A percentile compares a stretch with the other conserved stretches of the same genome.
Conservation (phyloP, 2,329 filamentous ascomycete genomes). For the Cordyceps tenuipes region DNA sequence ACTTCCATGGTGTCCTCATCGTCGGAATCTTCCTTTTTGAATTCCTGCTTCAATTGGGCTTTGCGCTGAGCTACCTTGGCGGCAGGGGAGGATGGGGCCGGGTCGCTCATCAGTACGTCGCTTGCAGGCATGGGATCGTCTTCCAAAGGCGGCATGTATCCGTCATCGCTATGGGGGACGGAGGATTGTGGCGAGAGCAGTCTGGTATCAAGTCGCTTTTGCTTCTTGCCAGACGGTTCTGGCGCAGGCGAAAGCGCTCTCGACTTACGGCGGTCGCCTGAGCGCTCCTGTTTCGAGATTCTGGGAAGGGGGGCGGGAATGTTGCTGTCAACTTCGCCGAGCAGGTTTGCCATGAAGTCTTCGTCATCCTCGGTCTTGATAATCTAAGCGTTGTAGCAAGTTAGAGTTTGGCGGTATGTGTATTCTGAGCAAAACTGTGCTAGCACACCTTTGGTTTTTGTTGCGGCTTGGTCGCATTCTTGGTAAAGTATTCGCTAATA, state of each 20-base stretch:
- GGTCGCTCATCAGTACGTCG: constrained; percentile 74
- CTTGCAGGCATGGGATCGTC: constrained; percentile 43
- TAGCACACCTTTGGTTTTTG: constrained; percentile 71
- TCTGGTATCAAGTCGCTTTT: constrained; percentile 43
- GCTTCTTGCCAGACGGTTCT: constrained; percentile 46
- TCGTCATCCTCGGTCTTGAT: constrained; percentile 79
- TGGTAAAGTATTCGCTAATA: constrained; percentile 91
- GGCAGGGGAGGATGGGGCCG: constrained; percentile 78
- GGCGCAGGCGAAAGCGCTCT: constrained; percentile 71
- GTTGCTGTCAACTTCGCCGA: constrained; percentile 83
- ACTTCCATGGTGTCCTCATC: constrained; percentile 85
- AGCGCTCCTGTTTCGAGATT: constrained; percentile 56
- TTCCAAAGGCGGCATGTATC: constrained; percentile 47
- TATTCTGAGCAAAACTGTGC: too few relatives aligned
- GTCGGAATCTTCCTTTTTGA: constrained; percentile 61
- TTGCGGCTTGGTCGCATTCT: constrained; percentile 56
- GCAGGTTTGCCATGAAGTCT: constrained; percentile 74
- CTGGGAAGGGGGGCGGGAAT: constrained; percentile 46
- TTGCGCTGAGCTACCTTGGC: constrained; percentile 71
- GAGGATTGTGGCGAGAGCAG: constrained; percentile 39
- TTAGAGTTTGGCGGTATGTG: constrained; percentile 7
- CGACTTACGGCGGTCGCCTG: constrained; percentile 67
- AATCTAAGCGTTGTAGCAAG: constrained; percentile 37
- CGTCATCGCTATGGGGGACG: constrained; percentile 40
- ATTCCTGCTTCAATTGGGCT: constrained; percentile 40